Evolutionary conservation across 164 flowering plant genomes (phyloP).

Genomic region (Paratinospora sagittata): DNA sequence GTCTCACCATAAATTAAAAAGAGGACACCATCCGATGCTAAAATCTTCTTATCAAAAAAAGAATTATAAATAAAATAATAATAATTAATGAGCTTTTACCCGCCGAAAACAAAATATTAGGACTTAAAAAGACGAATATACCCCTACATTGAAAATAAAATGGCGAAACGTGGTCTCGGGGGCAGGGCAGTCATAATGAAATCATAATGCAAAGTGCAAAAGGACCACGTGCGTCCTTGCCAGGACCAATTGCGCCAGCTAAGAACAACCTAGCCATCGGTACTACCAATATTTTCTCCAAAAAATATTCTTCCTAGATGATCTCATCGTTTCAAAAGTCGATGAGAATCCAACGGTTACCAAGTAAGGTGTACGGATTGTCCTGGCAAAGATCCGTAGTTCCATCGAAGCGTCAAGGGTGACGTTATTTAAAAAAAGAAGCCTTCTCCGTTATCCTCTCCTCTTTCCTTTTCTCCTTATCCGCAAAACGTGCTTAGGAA

Average conservation of each 20-base stretch:
- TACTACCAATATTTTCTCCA: not conserved
- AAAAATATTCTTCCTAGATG: not conserved
- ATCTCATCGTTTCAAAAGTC: too few relatives aligned
- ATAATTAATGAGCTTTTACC: too few relatives aligned
- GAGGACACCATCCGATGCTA: too few relatives aligned
- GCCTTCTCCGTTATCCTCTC: constrained; percentile 7
- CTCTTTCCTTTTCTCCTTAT: not conserved
- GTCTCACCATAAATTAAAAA: too few relatives aligned
- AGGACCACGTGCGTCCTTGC: constrained; percentile 10
- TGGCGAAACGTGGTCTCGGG: too few relatives aligned
- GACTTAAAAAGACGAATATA: too few relatives aligned
- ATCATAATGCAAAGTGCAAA: not conserved
- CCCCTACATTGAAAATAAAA: too few relatives aligned
- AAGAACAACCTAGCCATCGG: not conserved
- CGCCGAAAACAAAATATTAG: too few relatives aligned
- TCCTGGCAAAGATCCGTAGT: not conserved
- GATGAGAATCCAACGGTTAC: not conserved
- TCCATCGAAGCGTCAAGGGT: not conserved
- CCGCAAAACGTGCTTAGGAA: constrained; percentile 2
- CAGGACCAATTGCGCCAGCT: not conserved
- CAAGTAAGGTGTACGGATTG: not conserved
- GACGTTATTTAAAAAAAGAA: constrained; percentile 1
- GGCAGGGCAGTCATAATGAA: not conserved
- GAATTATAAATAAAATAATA: too few relatives aligned
- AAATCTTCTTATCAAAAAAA: too few relatives aligned